Evolutionary conservation across 2,329 filamentous ascomycete species (phyloP).

Genomic region (Cercospora sesami): DNA sequence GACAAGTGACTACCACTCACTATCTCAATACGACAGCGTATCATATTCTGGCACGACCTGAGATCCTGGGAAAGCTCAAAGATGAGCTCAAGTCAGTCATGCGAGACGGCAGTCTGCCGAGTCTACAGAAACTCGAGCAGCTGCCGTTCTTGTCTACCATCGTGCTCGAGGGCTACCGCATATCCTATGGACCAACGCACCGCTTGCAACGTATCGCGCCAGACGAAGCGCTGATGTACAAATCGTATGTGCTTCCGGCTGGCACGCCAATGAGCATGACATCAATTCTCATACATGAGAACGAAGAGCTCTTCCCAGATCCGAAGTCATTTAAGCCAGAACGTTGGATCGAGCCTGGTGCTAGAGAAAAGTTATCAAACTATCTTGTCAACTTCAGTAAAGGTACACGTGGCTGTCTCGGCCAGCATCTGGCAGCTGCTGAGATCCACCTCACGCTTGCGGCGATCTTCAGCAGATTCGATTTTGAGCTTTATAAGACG

Average conservation of each 20-base stretch:
- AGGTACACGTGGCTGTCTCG: constrained; percentile 37
- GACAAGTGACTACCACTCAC: constrained; percentile 48
- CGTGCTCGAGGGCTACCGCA: constrained; percentile 25
- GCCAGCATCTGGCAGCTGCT: constrained; percentile 27
- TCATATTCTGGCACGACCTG: constrained; percentile 42
- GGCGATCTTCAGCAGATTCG: constrained; percentile 16
- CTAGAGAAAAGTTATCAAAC: constrained; percentile 7
- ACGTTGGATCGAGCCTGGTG: constrained; percentile 34
- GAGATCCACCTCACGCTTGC: constrained; percentile 28
- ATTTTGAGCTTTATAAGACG: constrained; percentile 24
- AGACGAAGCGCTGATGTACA: constrained; percentile 18
- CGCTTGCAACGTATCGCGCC: constrained; percentile 29
- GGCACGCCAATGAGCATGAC: constrained; percentile 37
- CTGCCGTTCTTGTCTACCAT: constrained; percentile 26
- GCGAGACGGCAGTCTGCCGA: constrained; percentile 1
- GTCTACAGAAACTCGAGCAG: constrained; percentile 18
- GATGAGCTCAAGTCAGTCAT: constrained; percentile 38
- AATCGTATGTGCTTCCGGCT: constrained; percentile 17
- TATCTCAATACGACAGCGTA: constrained; percentile 46
- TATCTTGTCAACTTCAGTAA: constrained; percentile 32
- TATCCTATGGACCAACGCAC: constrained; percentile 24
- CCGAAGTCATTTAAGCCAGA: constrained; percentile 37
- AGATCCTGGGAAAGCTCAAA: constrained; percentile 39
- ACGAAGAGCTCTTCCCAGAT: constrained; percentile 35
- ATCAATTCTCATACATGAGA: constrained; percentile 36